Percentiles rank a stretch among this genome's conserved stretches.
Conservation (phyloP, 2,329 filamentous ascomycete species). For the Sarocladium oryzae region DNA sequence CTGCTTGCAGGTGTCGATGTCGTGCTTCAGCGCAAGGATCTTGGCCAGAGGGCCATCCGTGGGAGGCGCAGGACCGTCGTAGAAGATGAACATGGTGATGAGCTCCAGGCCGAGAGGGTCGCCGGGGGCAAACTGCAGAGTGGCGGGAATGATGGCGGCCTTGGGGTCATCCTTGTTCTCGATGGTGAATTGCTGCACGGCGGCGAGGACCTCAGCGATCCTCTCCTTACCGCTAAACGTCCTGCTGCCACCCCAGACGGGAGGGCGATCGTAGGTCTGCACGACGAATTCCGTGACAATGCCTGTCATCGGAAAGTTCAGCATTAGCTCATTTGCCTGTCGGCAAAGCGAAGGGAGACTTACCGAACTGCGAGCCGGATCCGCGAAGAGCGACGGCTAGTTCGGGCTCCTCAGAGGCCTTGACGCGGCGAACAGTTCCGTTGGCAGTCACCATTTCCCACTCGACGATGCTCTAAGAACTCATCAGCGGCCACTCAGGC, state of each 20-base stretch:
- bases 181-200: slow-evolving; percentile 47
- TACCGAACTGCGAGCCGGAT: not conserved
- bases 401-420: slow-evolving; percentile 17
- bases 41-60: slow-evolving; percentile 13
- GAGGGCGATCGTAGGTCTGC: slow-evolving; percentile 27
- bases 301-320: too few species aligned
- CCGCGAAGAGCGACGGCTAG: slow-evolving; percentile 19
- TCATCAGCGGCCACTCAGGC: too few species aligned
- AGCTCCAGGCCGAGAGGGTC: slow-evolving; percentile 21
- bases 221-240: slow-evolving; percentile 26
- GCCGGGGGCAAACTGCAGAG: slow-evolving; percentile 25
- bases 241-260: slow-evolving; percentile 37
- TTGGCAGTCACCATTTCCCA: slow-evolving; percentile 23
- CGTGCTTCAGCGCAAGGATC: slow-evolving; percentile 18
- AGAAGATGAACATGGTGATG: slow-evolving; percentile 53
- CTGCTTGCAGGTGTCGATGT: slow-evolving; percentile 38
- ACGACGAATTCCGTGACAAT: slow-evolving; percentile 24
- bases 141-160: slow-evolving; percentile 53
- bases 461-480: slow-evolving; percentile 7
- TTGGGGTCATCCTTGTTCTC: slow-evolving; percentile 49
- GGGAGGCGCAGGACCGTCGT: slow-evolving; percentile 50
- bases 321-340: slow-evolving; percentile 22
- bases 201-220: slow-evolving; percentile 33
- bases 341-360: slow-evolving; percentile 17
- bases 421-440: slow-evolving; percentile 17